Evolutionary conservation across 1,139 yeast species (phyloP).

Genomic region (Zygoascus meyerae): DNA sequence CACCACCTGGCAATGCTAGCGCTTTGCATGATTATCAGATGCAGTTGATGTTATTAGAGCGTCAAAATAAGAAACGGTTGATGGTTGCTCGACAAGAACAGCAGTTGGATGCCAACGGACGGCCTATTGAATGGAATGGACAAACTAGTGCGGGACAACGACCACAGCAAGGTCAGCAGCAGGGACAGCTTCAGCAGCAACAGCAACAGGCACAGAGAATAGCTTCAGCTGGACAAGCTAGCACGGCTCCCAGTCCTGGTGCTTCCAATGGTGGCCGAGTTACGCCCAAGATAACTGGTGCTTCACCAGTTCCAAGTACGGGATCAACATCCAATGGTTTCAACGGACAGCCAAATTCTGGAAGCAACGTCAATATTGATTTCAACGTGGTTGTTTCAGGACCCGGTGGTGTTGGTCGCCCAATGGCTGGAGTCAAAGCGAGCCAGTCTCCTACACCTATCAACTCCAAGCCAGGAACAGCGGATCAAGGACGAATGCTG

Average conservation of each 20-base stretch:
- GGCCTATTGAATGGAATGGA: slow-evolving; percentile 10
- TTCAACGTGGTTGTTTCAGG: slow-evolving; percentile 31
- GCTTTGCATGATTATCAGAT: slow-evolving; percentile 68
- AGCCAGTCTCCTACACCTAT: slow-evolving; percentile 7
- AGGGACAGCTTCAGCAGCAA: slow-evolving; percentile 6
- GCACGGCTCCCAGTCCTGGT: slow-evolving; percentile 4
- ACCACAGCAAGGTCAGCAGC: not conserved
- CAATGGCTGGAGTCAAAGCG: slow-evolving; percentile 10
- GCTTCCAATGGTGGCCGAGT: slow-evolving; percentile 5
- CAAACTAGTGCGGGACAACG: not conserved
- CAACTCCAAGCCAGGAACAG: slow-evolving; percentile 9
- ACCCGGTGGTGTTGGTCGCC: slow-evolving; percentile 22
- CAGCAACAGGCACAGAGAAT: slow-evolving; percentile 3
- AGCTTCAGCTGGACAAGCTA: slow-evolving; percentile 3
- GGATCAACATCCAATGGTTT: slow-evolving; percentile 15
- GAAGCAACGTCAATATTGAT: slow-evolving; percentile 23
- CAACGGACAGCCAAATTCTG: slow-evolving; percentile 29
- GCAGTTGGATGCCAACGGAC: slow-evolving; percentile 22
- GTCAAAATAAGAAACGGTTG: slow-evolving; percentile 56
- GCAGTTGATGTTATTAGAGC: slow-evolving; percentile 66
- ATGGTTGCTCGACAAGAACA: slow-evolving; percentile 38
- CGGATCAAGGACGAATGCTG: slow-evolving; percentile 23
- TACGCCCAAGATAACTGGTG: slow-evolving; percentile 16
- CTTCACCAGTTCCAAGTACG: slow-evolving; percentile 22
- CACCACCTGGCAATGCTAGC: slow-evolving; percentile 27